Percentiles rank a stretch among this genome's conserved stretches.
These are phyloP conservation scores for Knoxia roxburghii DNA, from an alignment of 257 asterid species.

Conservation along the genomic window DNA sequence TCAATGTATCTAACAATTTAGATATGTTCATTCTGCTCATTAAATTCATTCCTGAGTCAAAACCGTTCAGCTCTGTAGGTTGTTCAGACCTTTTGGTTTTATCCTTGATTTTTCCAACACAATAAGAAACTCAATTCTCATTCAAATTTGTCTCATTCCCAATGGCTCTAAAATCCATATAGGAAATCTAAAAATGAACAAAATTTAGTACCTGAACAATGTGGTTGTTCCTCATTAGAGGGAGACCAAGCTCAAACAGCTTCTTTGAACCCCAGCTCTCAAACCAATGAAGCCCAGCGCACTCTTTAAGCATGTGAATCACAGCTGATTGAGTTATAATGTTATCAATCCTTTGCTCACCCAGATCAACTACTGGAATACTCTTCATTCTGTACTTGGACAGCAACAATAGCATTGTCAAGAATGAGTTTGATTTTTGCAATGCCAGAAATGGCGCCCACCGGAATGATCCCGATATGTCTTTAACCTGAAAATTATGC, in stretches of 20 bases:
- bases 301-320: conserved; percentile 93
- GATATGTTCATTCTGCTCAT: too few species aligned
- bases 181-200: not conserved
- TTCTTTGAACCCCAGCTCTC: conserved; percentile 96
- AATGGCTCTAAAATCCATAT: too few species aligned
- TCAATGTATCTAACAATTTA: too few species aligned
- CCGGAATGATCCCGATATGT: conserved; percentile 90
- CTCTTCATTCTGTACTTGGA: conserved; percentile 97
- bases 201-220: conserved; percentile 54
- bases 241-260: conserved; percentile 86
- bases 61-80: too few species aligned
- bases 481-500: conserved; percentile 76
- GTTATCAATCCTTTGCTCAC: conserved; percentile 73
- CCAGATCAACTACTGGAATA: conserved; percentile 82
- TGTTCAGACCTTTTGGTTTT: too few species aligned
- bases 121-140: too few species aligned
- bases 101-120: too few species aligned
- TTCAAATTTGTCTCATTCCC: too few species aligned
- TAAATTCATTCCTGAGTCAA: too few species aligned
- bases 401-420: conserved; percentile 90
- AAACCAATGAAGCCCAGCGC: conserved; percentile 96
- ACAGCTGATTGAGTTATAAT: conserved; percentile 92
- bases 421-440: conserved; percentile 85
- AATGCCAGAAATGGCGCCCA: conserved; percentile 99
- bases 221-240: conserved; percentile 54